Conservation (phyloP, 179 eudicot species). For the Gypsophila paniculata region DNA sequence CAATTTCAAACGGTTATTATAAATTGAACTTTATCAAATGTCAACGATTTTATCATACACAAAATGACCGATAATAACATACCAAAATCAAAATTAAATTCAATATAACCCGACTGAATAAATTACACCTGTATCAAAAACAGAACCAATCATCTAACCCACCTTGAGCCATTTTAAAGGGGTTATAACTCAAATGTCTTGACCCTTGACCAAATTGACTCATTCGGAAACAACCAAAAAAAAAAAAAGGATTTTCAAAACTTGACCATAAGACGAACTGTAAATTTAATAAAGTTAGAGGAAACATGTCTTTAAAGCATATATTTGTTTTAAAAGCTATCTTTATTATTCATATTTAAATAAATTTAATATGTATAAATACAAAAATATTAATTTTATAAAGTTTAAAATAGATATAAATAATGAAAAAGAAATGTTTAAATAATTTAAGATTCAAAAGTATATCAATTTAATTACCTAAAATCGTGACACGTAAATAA, state of each 20-base stretch:
- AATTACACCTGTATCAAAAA: neutral
- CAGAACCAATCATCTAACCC: neutral
- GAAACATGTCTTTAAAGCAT: conserved; percentile 1
- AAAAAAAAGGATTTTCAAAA: neutral
- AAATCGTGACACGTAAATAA: neutral
- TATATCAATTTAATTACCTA: neutral
- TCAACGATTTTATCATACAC: too few relatives aligned
- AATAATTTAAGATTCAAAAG: neutral
- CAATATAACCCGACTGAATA: neutral
- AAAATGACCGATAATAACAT: neutral
- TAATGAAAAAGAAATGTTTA: neutral
- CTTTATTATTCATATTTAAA: neutral
- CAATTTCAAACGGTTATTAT: too few relatives aligned
- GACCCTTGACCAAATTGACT: conserved; percentile 1
- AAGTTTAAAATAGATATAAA: neutral
- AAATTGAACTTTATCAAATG: too few relatives aligned
- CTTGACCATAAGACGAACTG: neutral
- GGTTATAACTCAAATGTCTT: conserved; percentile 1
- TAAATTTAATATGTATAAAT: neutral
- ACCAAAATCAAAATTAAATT: neutral
- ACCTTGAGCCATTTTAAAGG: neutral
- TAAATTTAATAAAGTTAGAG: neutral
- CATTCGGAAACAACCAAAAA: neutral
- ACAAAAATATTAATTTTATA: neutral
- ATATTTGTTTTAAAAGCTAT: neutral